Evolutionary conservation across 495 filamentous ascomycete genomes (phyloP), one percentile per base, ranked within the genome.

Genomic region (Cetradonia linearis): DNA sequence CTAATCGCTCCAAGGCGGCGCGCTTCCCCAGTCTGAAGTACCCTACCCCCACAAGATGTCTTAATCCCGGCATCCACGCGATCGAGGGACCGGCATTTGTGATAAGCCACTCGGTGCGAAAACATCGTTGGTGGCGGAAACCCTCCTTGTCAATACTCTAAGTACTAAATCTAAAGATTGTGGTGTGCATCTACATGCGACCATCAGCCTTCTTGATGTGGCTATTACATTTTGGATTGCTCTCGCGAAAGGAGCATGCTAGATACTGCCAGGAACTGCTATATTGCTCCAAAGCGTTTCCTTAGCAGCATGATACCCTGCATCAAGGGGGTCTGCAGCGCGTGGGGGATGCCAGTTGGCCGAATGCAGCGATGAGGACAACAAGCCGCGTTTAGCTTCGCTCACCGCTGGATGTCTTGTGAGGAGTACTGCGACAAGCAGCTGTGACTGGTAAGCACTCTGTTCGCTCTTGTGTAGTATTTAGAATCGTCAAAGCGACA

Each of bases 31-130:
- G 50, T 54, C 28, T 31, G 50, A n/a, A n/a, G n/a, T n/a, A n/a
- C n/a, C n/a, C n/a, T 34, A 54, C 50, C 50, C 50, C 50, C 50
- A 54, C 50, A 54, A 54, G 31, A 54, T 54, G 50, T 54, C n/a
- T 54, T n/a, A 30, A 54, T 54, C 50, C 50, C 18, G 50, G 50
- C 18, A 20, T 7, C 50, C 50, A 54, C 50, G 50, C 50, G 50
- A 54, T 54, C 50, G 50, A 54, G 50, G 20, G 30, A 36, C 50
- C 50, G 31, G 50, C 50, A 36, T 20, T 54, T 23, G 50, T 34
- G 50, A 54, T 54, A 36, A 54, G 50, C 50, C 50, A 54, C 30
- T 34, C 31, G 50, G 50, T 16, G 50, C 50, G 50, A 33, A n/a
- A 31, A 36, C 20, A 30, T 54, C 50, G 50, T 54, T 33, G 50